Conservation (phyloP, 305 asterid species). For the Fraxinus baroniana region DNA sequence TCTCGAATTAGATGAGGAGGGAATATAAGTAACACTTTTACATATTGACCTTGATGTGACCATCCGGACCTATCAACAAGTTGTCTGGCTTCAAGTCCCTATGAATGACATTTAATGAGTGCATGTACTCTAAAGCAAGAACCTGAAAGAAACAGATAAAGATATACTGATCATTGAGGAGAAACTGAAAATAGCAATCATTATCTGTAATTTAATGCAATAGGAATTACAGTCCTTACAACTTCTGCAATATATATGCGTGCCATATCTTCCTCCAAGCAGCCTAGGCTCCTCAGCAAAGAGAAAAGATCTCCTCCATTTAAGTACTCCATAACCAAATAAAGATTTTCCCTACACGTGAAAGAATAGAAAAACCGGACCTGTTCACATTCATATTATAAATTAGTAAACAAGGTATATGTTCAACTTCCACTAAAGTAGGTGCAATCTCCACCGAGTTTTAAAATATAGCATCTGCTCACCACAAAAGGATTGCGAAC, state of each 20-base stretch:
- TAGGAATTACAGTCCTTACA: slow-evolving; percentile 54
- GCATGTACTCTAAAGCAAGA: slow-evolving; percentile 96
- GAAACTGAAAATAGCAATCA: slow-evolving; percentile 25
- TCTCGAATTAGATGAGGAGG: slow-evolving; percentile 9
- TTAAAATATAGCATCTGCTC: slow-evolving; percentile 39
- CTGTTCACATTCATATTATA: slow-evolving; percentile 69
- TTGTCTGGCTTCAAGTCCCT: slow-evolving; percentile 99
- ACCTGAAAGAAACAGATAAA: slow-evolving; percentile 55
- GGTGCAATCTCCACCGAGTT: slow-evolving; percentile 10
- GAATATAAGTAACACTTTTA: slow-evolving; percentile 24
- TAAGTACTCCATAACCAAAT: slow-evolving; percentile 97
- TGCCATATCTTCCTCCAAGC: slow-evolving; percentile 97
- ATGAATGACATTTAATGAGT: slow-evolving; percentile 88
- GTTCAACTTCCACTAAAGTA: slow-evolving; percentile 20
- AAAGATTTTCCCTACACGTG: slow-evolving; percentile 99
- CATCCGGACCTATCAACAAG: slow-evolving; percentile 94
- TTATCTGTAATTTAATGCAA: slow-evolving; percentile 21
- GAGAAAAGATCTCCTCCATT: slow-evolving; percentile 99
- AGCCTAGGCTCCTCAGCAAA: slow-evolving; percentile 81
- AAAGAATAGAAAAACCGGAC: slow-evolving; percentile 99
- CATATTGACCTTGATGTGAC: slow-evolving; percentile 93
- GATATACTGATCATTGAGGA: slow-evolving; percentile 23
- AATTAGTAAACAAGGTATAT: slow-evolving; percentile 41
- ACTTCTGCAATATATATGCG: slow-evolving; percentile 95
- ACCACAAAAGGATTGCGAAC: slow-evolving; percentile 99